Percentiles rank a stretch among this genome's conserved stretches.
Conservation (phyloP, 495 filamentous ascomycete genomes). For the Hypoxylon lienhwacheense region DNA sequence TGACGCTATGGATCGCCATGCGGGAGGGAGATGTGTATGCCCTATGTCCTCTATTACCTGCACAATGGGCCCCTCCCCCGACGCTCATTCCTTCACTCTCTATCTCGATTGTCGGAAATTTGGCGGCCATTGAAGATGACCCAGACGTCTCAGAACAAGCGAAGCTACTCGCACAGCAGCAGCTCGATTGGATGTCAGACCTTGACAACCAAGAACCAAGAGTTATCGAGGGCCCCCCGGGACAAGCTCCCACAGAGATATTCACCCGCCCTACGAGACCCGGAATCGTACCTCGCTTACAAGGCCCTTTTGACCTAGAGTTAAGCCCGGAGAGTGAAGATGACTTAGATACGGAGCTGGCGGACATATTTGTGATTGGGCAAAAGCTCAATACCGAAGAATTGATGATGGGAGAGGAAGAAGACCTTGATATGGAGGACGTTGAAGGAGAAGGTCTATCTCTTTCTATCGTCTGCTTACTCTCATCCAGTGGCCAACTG, state of each 20-base stretch:
- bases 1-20: slow-evolving; percentile 94
- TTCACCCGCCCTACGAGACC: slow-evolving; percentile 71
- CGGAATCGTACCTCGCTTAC: slow-evolving; percentile 72
- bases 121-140: slow-evolving; percentile 62
- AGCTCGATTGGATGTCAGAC: slow-evolving; percentile 80
- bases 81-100: slow-evolving; percentile 76
- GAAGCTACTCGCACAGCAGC: slow-evolving; percentile 65
- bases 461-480: slow-evolving; percentile 70
- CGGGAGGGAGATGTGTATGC: slow-evolving; percentile 84
- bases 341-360: slow-evolving; percentile 65
- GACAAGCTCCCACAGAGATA: slow-evolving; percentile 56
- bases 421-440: slow-evolving; percentile 56
- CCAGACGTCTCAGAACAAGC: slow-evolving; percentile 55
- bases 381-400: slow-evolving; percentile 57
- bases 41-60: slow-evolving; percentile 82
- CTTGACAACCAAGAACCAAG: slow-evolving; percentile 76
- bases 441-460: slow-evolving; percentile 67
- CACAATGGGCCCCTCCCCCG: slow-evolving; percentile 76
- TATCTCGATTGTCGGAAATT: slow-evolving; percentile 68
- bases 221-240: slow-evolving; percentile 44
- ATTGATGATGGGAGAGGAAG: slow-evolving; percentile 64
- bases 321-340: slow-evolving; percentile 63
- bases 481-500: slow-evolving; percentile 71
- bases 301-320: slow-evolving; percentile 80
- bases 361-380: slow-evolving; percentile 58